Conservation (phyloP, 2,329 filamentous ascomycete species). For the Calonectria fujianensis region DNA sequence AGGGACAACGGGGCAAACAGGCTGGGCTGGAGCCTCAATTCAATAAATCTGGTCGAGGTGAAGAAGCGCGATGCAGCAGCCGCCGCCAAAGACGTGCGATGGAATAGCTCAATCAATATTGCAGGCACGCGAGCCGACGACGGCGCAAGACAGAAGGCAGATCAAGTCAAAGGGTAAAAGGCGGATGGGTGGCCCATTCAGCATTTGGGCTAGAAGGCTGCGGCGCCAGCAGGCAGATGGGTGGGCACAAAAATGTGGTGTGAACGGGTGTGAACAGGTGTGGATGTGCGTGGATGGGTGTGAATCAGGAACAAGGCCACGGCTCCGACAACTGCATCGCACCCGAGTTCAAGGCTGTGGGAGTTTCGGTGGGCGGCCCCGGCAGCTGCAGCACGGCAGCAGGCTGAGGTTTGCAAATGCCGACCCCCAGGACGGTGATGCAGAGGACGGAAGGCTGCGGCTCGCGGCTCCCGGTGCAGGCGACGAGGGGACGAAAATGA, state of each 20-base stretch:
- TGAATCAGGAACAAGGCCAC: conserved; percentile 51
- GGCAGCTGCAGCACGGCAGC: conserved; percentile 35
- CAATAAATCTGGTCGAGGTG: conserved; percentile 44
- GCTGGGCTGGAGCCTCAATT: conserved; percentile 44
- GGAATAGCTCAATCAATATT: conserved; percentile 23
- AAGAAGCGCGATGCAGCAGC: conserved; percentile 34
- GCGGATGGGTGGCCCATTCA: conserved; percentile 25
- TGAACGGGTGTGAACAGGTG: conserved; percentile 40
- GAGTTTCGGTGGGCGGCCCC: conserved; percentile 42
- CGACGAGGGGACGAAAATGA: conserved; percentile 27
- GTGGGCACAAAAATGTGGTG: conserved; percentile 30
- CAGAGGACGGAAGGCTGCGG: conserved; percentile 35
- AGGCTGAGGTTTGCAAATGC: conserved; percentile 29
- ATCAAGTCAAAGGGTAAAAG: conserved; percentile 21
- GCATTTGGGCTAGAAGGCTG: conserved; percentile 30
- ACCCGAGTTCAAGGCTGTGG: conserved; percentile 41
- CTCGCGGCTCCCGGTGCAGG: conserved; percentile 12
- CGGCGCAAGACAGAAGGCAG: conserved; percentile 29
- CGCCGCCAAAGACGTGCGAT: conserved; percentile 33
- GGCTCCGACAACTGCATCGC: conserved; percentile 46
- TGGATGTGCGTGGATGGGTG: conserved; percentile 44
- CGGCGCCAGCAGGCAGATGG: conserved; percentile 26
- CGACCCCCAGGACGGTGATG: conserved; percentile 17
- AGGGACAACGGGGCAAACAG: conserved; percentile 44
- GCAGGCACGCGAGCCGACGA: conserved; percentile 27